phyloP scores from a whole-genome alignment of 345 rosid species.

The Murraya koenigii region DNA sequence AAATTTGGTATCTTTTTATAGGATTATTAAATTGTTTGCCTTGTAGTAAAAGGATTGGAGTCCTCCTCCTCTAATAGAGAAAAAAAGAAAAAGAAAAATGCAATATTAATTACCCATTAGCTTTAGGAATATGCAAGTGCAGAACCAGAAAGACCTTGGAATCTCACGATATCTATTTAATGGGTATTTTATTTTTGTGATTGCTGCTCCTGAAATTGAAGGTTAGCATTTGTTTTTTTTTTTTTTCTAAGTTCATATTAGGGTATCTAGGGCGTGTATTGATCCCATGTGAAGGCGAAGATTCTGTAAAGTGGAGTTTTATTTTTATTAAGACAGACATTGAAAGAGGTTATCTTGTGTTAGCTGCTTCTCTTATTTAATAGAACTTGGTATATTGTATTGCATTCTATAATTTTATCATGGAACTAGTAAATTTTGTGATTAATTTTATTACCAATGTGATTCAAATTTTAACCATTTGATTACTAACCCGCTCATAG shows the following conservation, averaged over 20 bases:
- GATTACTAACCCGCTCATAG: not conserved
- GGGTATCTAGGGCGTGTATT: slow-evolving; percentile 79
- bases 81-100: too few relatives aligned
- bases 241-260: slow-evolving; percentile 78
- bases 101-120: too few relatives aligned
- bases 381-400: not conserved
- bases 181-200: not conserved
- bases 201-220: not conserved
- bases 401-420: not conserved
- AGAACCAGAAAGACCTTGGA: slow-evolving; percentile 94
- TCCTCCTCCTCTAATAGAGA: too few relatives aligned
- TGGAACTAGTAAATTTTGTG: not conserved
- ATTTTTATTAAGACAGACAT: slow-evolving; percentile 83
- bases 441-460: slow-evolving; percentile 4
- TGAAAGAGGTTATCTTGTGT: slow-evolving; percentile 70
- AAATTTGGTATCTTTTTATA: too few relatives aligned
- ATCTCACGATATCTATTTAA: slow-evolving; percentile 61
- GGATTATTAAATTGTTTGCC: too few relatives aligned
- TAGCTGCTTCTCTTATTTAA: not conserved
- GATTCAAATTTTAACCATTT: not conserved
- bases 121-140: slow-evolving; percentile 36
- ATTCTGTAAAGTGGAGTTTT: slow-evolving; percentile 87
- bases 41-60: too few relatives aligned
- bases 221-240: slow-evolving; percentile 4
- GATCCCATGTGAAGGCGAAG: slow-evolving; percentile 92